Percentiles rank a stretch among this genome's conserved stretches.
Conservation (phyloP, 768 basidiomycete genomes). For the Guyanaporus albipodus region DNA sequence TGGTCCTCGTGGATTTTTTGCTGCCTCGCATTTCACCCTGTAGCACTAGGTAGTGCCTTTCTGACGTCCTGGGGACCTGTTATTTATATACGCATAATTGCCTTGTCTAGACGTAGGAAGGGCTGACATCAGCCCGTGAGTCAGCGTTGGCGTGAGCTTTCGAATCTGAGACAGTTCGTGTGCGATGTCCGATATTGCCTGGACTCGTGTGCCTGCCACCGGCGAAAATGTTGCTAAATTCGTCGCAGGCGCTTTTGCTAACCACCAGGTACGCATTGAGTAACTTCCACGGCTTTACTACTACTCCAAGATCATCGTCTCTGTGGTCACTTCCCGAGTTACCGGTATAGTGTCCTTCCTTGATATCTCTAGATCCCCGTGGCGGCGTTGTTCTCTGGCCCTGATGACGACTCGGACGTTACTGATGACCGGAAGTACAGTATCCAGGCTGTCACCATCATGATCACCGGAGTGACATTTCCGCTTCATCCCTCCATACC, state of each 20-base stretch:
- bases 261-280: too few species aligned
- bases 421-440: conserved; percentile 16
- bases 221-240: conserved; percentile 11
- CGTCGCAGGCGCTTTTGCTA: conserved; percentile 4
- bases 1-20: background rate
- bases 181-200: conserved; percentile 9
- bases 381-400: conserved; percentile 9
- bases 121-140: conserved; percentile 4
- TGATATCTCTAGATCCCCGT: conserved; percentile 12
- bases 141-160: conserved; percentile 4
- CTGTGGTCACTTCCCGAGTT: conserved; percentile 19
- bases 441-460: conserved; percentile 4
- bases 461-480: conserved; percentile 8
- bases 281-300: conserved; percentile 3
- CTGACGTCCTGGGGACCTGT: conserved; percentile 5
- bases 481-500: conserved; percentile 3
- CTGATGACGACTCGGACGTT: background rate
- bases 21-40: conserved; percentile 2
- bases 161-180: conserved; percentile 6
- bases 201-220: background rate
- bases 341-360: conserved; percentile 12
- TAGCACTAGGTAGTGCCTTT: conserved; percentile 9
- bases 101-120: conserved; percentile 4
- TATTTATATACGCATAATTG: conserved; percentile 9
- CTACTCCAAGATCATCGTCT: conserved; percentile 10